A percentile compares a stretch with the other conserved stretches of the same genome.
Conservation (phyloP, 495 filamentous ascomycete genomes). For the Talaromyces liani region DNA sequence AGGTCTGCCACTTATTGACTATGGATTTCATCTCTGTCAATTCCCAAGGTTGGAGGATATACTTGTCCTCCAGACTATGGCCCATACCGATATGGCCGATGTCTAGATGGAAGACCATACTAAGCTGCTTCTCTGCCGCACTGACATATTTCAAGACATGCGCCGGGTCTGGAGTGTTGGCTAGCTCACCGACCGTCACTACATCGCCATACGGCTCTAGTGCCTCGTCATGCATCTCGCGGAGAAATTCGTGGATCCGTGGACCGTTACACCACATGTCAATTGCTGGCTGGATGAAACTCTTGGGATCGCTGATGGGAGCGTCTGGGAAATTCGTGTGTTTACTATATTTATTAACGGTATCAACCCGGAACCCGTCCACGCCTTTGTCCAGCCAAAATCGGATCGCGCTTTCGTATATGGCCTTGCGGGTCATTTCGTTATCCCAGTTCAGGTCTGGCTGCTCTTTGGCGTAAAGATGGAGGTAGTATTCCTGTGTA, state of each 20-base stretch:
- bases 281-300: conserved; percentile 31
- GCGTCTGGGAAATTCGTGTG: conserved; percentile 32
- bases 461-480: conserved; percentile 37
- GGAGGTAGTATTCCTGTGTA: conserved; percentile 40
- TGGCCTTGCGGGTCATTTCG: conserved; percentile 28
- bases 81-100: conserved; percentile 51
- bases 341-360: conserved; percentile 37
- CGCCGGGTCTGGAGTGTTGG: conserved; percentile 36
- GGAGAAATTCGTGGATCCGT: conserved; percentile 46
- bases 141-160: conserved; percentile 45
- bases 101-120: conserved; percentile 56
- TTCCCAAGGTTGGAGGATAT: conserved; percentile 30
- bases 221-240: conserved; percentile 46
- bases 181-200: conserved; percentile 53
- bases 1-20: conserved; percentile 30
- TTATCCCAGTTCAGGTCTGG: conserved; percentile 45
- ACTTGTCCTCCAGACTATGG: conserved; percentile 30
- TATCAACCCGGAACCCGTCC: conserved; percentile 42
- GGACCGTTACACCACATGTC: conserved; percentile 32
- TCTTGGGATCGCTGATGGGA: conserved; percentile 16
- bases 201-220: conserved; percentile 44
- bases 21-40: conserved; percentile 40
- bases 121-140: conserved; percentile 23
- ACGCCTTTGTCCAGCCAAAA: conserved; percentile 41
- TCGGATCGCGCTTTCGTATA: conserved; percentile 31